phyloP scores from a whole-genome alignment of 2,329 filamentous ascomycete genomes.

The Colletotrichum echinochloae region DNA sequence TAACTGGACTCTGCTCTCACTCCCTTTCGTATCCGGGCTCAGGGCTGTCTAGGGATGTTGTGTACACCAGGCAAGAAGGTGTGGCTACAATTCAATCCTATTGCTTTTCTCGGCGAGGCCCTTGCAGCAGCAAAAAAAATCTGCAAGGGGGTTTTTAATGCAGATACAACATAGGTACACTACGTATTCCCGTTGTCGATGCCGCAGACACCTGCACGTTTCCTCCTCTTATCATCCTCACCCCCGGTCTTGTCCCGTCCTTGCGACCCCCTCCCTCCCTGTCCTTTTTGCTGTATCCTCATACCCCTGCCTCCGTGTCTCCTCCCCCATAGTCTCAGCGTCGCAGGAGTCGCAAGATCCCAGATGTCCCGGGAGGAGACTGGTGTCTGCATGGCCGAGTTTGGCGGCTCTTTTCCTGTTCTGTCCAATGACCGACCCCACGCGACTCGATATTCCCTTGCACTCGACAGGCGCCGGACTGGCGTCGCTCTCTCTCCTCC shows the following conservation, averaged over 20 bases:
- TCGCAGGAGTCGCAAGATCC: slow-evolving; percentile 21
- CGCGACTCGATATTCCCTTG: not conserved
- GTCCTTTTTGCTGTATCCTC: not conserved
- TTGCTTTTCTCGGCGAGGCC: not conserved
- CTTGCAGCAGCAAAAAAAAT: not conserved
- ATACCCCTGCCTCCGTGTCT: not conserved
- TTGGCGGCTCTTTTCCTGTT: slow-evolving; percentile 19
- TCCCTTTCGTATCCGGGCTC: not conserved
- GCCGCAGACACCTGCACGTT: slow-evolving; percentile 28
- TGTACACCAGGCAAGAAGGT: not conserved
- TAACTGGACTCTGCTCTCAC: not conserved
- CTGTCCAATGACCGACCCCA: slow-evolving; percentile 21
- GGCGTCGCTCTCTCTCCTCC: slow-evolving; percentile 1
- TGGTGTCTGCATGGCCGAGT: slow-evolving; percentile 32
- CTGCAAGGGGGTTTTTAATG: slow-evolving; percentile 32
- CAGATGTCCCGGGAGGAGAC: slow-evolving; percentile 20
- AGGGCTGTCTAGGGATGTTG: not conserved
- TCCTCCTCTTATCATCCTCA: slow-evolving; percentile 16
- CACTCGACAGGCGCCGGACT: slow-evolving; percentile 8
- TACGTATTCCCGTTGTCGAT: slow-evolving; percentile 6
- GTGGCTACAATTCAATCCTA: not conserved
- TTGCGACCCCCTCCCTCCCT: not conserved
- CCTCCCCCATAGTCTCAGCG: not conserved
- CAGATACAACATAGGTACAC: slow-evolving; percentile 18
- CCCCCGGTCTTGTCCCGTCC: not conserved